Conservation (phyloP, 2,329 filamentous ascomycete species). For the Epichloe gansuensis region DNA sequence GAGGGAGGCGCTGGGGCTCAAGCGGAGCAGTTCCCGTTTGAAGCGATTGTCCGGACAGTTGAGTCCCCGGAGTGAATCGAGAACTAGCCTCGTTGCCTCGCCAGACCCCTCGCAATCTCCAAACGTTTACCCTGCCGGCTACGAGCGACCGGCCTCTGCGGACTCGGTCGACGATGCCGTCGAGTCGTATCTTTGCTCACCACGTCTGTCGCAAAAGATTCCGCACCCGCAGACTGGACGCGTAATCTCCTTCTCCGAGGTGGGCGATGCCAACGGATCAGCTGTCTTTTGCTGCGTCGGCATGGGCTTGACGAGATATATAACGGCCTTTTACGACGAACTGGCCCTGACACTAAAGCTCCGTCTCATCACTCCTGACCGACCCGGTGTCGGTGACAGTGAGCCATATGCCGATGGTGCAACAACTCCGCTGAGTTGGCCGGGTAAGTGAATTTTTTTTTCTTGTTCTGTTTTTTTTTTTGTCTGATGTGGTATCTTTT, state of each 20-base stretch:
- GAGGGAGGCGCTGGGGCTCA: slow-evolving; percentile 30
- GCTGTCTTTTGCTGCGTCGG: slow-evolving; percentile 95
- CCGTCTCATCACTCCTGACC: slow-evolving; percentile 82
- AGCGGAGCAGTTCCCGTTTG: slow-evolving; percentile 44
- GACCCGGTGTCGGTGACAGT: slow-evolving; percentile 87
- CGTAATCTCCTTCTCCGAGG: slow-evolving; percentile 89
- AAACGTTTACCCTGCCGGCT: slow-evolving; percentile 31
- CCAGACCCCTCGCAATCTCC: slow-evolving; percentile 15
- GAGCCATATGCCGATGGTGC: slow-evolving; percentile 71
- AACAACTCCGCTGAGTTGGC: slow-evolving; percentile 84
- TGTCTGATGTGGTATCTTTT: not conserved
- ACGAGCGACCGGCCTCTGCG: slow-evolving; percentile 63
- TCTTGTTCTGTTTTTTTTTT: not conserved
- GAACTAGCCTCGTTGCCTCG: slow-evolving; percentile 13
- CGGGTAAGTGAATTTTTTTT: slow-evolving; percentile 45
- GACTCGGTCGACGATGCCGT: slow-evolving; percentile 87
- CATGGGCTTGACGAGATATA: slow-evolving; percentile 92
- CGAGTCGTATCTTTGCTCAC: slow-evolving; percentile 68
- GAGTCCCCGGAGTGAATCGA: slow-evolving; percentile 28
- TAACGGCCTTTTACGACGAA: slow-evolving; percentile 96
- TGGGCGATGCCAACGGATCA: slow-evolving; percentile 81
- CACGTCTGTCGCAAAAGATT: slow-evolving; percentile 78
- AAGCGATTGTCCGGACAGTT: slow-evolving; percentile 43
- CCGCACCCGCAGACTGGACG: slow-evolving; percentile 74
- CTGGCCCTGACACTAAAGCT: slow-evolving; percentile 78